Conservation (phyloP, 2,329 filamentous ascomycete species). For the Rhynchosporium agropyri region DNA sequence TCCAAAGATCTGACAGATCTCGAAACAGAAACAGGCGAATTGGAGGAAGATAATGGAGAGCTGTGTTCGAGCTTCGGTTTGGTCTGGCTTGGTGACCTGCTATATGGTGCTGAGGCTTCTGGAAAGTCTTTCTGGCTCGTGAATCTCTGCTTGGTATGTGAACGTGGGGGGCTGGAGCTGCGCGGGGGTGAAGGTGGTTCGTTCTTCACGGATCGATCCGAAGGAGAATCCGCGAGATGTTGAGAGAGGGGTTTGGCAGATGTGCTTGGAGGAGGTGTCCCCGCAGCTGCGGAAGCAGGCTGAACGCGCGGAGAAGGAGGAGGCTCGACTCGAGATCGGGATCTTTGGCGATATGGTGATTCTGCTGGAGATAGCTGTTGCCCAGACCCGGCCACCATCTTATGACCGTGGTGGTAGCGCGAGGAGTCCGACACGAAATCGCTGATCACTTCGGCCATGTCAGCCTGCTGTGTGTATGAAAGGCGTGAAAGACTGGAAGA, state of each 20-base stretch:
- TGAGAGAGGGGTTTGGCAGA: constrained; percentile 25
- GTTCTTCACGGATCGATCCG: constrained; percentile 27
- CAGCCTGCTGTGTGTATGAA: constrained; percentile 36
- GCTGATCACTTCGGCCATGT: constrained; percentile 66
- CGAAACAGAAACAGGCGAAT: constrained; percentile 31
- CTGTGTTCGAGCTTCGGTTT: constrained; percentile 22
- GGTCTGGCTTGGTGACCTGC: constrained; percentile 19
- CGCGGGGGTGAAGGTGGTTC: constrained; percentile 38
- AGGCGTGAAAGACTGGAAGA: constrained; percentile 31
- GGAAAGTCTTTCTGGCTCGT: constrained; percentile 37
- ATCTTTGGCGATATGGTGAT: constrained; percentile 39
- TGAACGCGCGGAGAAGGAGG: constrained; percentile 39
- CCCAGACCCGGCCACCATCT: constrained; percentile 62
- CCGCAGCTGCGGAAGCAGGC: constrained; percentile 27
- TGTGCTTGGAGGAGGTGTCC: constrained; percentile 35
- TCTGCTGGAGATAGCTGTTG: constrained; percentile 52
- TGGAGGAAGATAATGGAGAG: constrained; percentile 23
- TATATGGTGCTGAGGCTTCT: constrained; percentile 26
- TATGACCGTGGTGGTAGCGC: constrained; percentile 59
- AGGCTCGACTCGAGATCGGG: constrained; percentile 35
- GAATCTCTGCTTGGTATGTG: constrained; percentile 33
- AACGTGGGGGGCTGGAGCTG: constrained; percentile 36
- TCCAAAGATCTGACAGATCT: constrained; percentile 42
- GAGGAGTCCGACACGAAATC: constrained; percentile 75
- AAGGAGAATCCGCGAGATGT: constrained; percentile 22